phyloP scores from a whole-genome alignment of 2,329 filamentous ascomycete species.

The Colletotrichum plurivorum region DNA sequence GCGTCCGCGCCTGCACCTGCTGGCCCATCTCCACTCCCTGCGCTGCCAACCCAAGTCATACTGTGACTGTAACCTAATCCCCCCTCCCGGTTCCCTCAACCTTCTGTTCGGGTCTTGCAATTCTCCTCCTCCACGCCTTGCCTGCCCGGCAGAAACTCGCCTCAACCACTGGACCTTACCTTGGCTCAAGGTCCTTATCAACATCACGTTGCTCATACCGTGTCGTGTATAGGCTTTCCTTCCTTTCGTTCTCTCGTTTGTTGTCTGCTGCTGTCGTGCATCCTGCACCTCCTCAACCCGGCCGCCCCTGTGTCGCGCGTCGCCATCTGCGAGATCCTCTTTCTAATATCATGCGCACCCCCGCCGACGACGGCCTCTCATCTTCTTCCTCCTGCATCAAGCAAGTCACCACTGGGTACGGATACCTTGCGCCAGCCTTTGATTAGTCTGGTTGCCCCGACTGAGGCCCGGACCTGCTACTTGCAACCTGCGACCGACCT shows the following conservation, averaged over 20 bases:
- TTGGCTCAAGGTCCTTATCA: not conserved
- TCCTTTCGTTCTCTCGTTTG: not conserved
- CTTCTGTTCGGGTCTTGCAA: not conserved
- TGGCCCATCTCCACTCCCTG: constrained; percentile 2
- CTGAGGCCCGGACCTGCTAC: constrained; percentile 32
- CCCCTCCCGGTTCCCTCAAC: constrained; percentile 5
- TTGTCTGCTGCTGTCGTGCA: constrained; percentile 10
- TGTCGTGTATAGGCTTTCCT: not conserved
- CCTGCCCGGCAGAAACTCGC: not conserved
- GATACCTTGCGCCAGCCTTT: not conserved
- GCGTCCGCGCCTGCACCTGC: not conserved
- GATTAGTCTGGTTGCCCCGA: constrained; percentile 25
- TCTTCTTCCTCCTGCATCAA: constrained; percentile 28
- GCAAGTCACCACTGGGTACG: constrained; percentile 33
- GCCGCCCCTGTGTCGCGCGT: constrained; percentile 23
- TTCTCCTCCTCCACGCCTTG: not conserved
- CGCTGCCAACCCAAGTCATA: not conserved
- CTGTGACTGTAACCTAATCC: not conserved
- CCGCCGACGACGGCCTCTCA: constrained; percentile 29
- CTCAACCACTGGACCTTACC: not conserved
- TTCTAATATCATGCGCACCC: constrained; percentile 34
- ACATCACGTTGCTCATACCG: not conserved
- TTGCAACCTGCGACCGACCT: constrained; percentile 1
- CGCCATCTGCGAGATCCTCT: constrained; percentile 23
- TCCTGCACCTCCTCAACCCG: constrained; percentile 1